Base-by-base conservation (phyloP, 768 basidiomycete genomes). In the Naganishia vaughanmartiniae region DNA sequence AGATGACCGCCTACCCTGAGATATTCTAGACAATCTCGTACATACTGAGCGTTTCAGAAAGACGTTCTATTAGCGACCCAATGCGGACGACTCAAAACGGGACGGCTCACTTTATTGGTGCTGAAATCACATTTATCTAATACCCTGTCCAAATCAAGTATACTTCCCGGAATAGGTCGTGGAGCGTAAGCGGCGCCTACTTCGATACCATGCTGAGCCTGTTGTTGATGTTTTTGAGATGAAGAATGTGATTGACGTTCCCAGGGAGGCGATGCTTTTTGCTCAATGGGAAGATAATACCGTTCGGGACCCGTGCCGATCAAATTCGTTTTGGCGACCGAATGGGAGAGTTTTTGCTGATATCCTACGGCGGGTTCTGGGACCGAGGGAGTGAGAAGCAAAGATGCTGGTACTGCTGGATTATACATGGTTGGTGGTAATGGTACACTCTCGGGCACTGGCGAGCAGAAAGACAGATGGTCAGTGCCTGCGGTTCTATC, bases 21-120 rank as follows among this genome's bases (percentile, higher is more conserved):
- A 54, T 95, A 89, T 81, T 98, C 94, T 48, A 99, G 84, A 76
- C 96, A 99, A 79, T 98, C 96, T 48, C 95, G 88, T n/a, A 98
- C 95, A 82, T 91, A 94, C 91, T 96, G 78, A 6, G 17, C n/a
- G n/a, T 28, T 24, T 31, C 30, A 30, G 24, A 21, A n/a, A 60
- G 19, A 28, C 26, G 31, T 4, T 7, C 21, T 26, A 2, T 34
- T 14, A 53, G 30, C 10, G 42, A 1, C 46, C 56, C 36, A 19
- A 26, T 28, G 28, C 14, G 9, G 10, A 9, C 10, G 15, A 54
- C 15, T 15, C 56, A 14, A 51, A 24, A 65, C 68, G 34, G 24
- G 28, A 17, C 19, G 17, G 75, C 79, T 74, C 74, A 82, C 81
- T 68, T 79, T 76, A 75, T 87, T 85, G 72, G 87, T 85, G 19